phyloP scores from a whole-genome alignment of 306 rosid species.

The Pyrus pyrifolia region DNA sequence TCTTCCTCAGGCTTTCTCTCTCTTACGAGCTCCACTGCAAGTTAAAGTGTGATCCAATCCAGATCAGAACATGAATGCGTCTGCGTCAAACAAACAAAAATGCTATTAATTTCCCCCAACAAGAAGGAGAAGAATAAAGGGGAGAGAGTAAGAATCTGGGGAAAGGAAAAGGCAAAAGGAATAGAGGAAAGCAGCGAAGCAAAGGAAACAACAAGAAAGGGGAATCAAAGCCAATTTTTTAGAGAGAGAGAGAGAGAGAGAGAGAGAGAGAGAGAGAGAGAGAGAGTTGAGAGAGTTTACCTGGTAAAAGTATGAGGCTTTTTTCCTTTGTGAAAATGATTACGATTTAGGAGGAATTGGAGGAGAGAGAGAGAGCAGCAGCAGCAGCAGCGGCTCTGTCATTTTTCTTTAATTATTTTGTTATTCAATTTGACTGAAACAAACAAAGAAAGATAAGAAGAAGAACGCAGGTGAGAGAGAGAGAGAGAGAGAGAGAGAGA shows the following conservation, averaged over 20 bases:
- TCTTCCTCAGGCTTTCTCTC: constrained; percentile 6
- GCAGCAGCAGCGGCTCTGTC: not conserved
- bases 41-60: constrained; percentile 78
- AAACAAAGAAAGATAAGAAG: constrained; percentile 16
- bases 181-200: constrained; percentile 32
- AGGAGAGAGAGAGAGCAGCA: not conserved
- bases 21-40: constrained; percentile 3
- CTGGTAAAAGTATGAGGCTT: not conserved
- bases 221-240: constrained; percentile 15
- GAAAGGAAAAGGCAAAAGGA: constrained; percentile 24
- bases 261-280: not conserved
- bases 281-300: not conserved
- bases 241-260: not conserved
- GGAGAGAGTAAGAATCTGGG: constrained; percentile 19
- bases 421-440: not conserved
- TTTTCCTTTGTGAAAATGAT: too few relatives aligned
- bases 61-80: constrained; percentile 97
- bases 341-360: not conserved
- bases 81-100: constrained; percentile 32
- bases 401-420: not conserved
- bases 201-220: constrained; percentile 22
- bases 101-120: constrained; percentile 7
- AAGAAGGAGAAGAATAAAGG: not conserved
- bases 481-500: too few relatives aligned
- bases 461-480: not conserved